phyloP scores from a whole-genome alignment of 495 filamentous ascomycete genomes.

The Pyronema omphalodes region DNA sequence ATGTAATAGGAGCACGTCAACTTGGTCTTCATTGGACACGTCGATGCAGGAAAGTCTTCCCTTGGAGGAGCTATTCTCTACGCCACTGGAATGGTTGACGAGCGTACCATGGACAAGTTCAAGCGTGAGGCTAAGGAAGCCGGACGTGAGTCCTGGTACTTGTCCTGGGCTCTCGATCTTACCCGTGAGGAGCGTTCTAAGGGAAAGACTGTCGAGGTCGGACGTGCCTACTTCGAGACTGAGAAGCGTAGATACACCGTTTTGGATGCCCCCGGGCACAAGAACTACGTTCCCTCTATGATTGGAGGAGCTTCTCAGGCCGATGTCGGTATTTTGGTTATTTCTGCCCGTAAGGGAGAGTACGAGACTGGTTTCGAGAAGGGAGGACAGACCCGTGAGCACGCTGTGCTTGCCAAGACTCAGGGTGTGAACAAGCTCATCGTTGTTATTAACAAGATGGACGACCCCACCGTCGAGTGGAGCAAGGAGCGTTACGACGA shows the following conservation, averaged over 20 bases:
- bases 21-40: conserved; percentile 94
- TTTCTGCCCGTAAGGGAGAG: conserved; percentile 92
- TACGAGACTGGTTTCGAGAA: conserved; percentile 99
- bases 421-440: conserved; percentile 90
- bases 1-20: conserved; percentile 64
- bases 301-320: conserved; percentile 93
- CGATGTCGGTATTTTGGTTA: conserved; percentile 88
- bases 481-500: conserved; percentile 78
- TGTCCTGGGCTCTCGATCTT: conserved; percentile 93
- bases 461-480: conserved; percentile 91
- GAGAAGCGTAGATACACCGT: conserved; percentile 78
- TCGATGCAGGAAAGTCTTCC: conserved; percentile 93
- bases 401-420: conserved; percentile 94
- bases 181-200: conserved; percentile 91
- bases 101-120: conserved; percentile 94
- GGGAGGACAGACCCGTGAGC: conserved; percentile 92
- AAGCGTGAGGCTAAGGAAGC: conserved; percentile 90
- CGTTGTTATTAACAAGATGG: conserved; percentile 96
- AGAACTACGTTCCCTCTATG: conserved; percentile 91
- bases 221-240: conserved; percentile 89
- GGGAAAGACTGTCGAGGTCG: conserved; percentile 97
- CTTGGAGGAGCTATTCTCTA: conserved; percentile 84
- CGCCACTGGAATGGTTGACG: conserved; percentile 93
- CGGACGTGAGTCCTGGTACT: conserved; percentile 94
- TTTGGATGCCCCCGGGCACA: conserved; percentile 90